Percentiles rank a stretch among this genome's conserved stretches.
phyloP scores from a whole-genome alignment of 140 eudicot species.

The Flaveria floridana region DNA sequence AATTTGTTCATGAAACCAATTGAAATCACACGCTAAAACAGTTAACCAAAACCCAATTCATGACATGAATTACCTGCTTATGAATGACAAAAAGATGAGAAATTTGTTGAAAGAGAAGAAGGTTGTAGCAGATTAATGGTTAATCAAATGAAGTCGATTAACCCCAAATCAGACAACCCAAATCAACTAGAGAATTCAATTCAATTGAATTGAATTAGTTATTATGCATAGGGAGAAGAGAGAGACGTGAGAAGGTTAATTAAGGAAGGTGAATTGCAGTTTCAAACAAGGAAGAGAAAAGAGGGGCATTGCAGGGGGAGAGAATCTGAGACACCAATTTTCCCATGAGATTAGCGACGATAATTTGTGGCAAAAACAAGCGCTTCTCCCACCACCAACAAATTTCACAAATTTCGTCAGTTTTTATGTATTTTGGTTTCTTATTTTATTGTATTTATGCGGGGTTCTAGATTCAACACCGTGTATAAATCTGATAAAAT shows the following conservation, averaged over 20 bases:
- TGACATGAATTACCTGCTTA: constrained; percentile 18
- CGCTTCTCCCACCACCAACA: not conserved
- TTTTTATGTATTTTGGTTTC: not conserved
- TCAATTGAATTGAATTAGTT: constrained; percentile 1
- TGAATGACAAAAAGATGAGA: not conserved
- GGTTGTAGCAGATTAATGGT: constrained; percentile 30
- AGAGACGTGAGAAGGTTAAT: constrained; percentile 1
- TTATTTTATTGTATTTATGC: too few species aligned
- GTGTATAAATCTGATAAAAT: too few species aligned
- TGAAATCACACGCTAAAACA: too few species aligned
- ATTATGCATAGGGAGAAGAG: not conserved
- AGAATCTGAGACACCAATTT: constrained; percentile 33
- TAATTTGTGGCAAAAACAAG: constrained; percentile 34
- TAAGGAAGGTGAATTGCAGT: constrained; percentile 28
- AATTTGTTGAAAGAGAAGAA: not conserved
- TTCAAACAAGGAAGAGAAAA: constrained; percentile 36
- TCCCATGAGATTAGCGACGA: constrained; percentile 25
- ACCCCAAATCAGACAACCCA: constrained; percentile 27
- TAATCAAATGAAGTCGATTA: constrained; percentile 14
- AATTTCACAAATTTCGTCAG: not conserved
- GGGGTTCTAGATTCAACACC: too few species aligned
- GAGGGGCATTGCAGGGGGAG: constrained; percentile 27
- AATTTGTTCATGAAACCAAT: not conserved
- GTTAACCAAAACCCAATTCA: too few species aligned
- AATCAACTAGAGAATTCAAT: constrained; percentile 12